phyloP scores from a whole-genome alignment of 305 asterid genomes.

The Plantago coronopus region DNA sequence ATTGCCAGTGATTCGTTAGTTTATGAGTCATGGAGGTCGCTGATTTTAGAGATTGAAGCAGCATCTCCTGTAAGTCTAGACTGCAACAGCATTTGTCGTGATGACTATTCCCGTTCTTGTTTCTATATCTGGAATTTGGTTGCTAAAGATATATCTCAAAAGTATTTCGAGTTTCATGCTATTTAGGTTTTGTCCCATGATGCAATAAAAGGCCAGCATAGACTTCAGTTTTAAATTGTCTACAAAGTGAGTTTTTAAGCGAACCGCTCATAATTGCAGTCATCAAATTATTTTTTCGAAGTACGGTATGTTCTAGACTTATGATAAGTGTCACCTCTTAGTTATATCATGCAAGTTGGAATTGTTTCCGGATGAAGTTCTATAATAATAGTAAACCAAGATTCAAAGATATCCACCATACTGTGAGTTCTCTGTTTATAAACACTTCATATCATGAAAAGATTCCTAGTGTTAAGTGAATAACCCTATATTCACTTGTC shows the following conservation, averaged over 20 bases:
- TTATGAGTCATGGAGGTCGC: conserved; percentile 56
- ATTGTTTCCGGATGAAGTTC: background rate
- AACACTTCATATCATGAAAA: background rate
- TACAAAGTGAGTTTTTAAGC: no score
- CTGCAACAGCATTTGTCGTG: background rate
- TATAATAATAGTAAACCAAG: background rate
- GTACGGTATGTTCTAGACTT: no score
- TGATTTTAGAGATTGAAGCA: conserved; percentile 63
- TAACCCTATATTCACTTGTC: background rate
- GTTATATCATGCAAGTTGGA: background rate
- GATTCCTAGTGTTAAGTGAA: background rate
- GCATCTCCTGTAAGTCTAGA: conserved; percentile 44
- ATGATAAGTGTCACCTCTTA: no score
- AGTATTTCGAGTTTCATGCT: conserved; percentile 3
- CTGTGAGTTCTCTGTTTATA: no score
- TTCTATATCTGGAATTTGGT: background rate
- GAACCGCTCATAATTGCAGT: no score
- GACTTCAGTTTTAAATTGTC: no score
- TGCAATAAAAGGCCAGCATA: no score
- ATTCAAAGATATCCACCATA: no score
- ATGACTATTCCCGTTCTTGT: background rate
- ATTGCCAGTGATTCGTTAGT: conserved; percentile 46
- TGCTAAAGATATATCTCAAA: background rate
- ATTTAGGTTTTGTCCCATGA: background rate
- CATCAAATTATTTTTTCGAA: no score